phyloP scores from a whole-genome alignment of 805 yeast species.

The Diddensiella santjacobensis region DNA sequence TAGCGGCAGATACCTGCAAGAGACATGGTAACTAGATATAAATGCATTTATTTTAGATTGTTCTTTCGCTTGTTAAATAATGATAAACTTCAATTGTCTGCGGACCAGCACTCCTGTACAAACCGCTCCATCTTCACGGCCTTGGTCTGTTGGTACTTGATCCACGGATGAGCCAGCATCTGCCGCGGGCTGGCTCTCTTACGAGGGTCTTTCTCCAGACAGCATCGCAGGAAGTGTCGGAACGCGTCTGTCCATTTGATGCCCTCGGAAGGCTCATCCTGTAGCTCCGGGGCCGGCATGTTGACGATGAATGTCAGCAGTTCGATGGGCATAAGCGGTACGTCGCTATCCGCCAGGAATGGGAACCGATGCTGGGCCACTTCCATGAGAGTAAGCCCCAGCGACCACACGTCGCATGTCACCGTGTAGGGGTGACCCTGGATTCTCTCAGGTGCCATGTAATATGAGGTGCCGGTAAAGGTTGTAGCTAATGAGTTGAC shows the following conservation, averaged over 20 bases:
- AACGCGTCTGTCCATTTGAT: constrained; percentile 81
- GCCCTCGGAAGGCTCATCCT: constrained; percentile 70
- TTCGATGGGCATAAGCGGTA: constrained; percentile 78
- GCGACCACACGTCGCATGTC: constrained; percentile 94
- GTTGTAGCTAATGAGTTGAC: constrained; percentile 94
- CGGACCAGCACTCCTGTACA: constrained; percentile 64
- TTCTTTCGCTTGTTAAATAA: background rate
- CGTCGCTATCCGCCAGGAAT: constrained; percentile 49
- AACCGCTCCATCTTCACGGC: constrained; percentile 83
- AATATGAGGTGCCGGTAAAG: constrained; percentile 94
- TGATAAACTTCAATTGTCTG: background rate
- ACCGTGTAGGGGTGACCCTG: constrained; percentile 95
- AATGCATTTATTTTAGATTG: background rate
- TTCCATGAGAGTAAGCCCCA: constrained; percentile 87
- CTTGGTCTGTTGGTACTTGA: constrained; percentile 66
- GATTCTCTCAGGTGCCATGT: constrained; percentile 98
- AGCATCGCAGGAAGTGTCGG: constrained; percentile 74
- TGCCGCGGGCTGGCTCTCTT: constrained; percentile 91
- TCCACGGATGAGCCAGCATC: constrained; percentile 93
- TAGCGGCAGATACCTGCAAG: constrained; percentile 69
- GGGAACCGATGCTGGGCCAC: constrained; percentile 94
- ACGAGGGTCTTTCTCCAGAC: constrained; percentile 72
- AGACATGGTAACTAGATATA: constrained; percentile 64
- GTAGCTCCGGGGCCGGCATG: constrained; percentile 68
- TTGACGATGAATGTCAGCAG: constrained; percentile 75